Base-by-base conservation (phyloP, 345 rosid genomes). In the Theobroma cacao region DNA sequence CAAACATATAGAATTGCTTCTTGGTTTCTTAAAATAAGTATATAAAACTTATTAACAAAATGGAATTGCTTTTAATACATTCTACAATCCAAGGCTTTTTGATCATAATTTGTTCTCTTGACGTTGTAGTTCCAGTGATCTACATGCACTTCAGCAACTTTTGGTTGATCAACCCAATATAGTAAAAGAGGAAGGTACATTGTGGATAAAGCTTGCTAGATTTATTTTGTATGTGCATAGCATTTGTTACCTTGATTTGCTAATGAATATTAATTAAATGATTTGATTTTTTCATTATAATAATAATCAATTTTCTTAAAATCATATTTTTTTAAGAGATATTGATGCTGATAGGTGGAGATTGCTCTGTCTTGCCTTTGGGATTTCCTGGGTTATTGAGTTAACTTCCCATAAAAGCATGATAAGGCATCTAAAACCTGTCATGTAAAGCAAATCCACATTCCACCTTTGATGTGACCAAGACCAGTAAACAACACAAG, bases 141-240 rank as follows among this genome's bases (percentile, higher is more conserved):
- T 93, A 7, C 85, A 81, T 18, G 84, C 87, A 17, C 87, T 95
- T 17, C 91, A 88, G 66, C 91, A 82, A 78, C 91, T 95, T 18
- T 78, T 93, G 86, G 84, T 89, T 66, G 99, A 95, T 87, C 91
- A 93, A 68, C 98, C 98, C 40, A 92, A 95, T 63, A 89, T 93
- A 77, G 85, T 88, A 5, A 88, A 75, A 76, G 93, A 90, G 14
- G 94, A 92, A 92, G 93, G 98, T 95, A 78, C 36, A 41, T 1
- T 53, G 14, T 50, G 18, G 40, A 13, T 26, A 36, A 6, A 47
- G 28, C 66, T 62, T 15, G 28, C 10, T 48, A 15, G 31, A 36
- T 28, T 62, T 47, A n/a, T 47, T 70, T 56, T 31, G 15, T 52
- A 47, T 22, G 24, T 10, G 18, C 41, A 10, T 70, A 45, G 48